Evolutionary conservation across 768 basidiomycete species (phyloP).

Genomic region (Daedaleopsis nitida): DNA sequence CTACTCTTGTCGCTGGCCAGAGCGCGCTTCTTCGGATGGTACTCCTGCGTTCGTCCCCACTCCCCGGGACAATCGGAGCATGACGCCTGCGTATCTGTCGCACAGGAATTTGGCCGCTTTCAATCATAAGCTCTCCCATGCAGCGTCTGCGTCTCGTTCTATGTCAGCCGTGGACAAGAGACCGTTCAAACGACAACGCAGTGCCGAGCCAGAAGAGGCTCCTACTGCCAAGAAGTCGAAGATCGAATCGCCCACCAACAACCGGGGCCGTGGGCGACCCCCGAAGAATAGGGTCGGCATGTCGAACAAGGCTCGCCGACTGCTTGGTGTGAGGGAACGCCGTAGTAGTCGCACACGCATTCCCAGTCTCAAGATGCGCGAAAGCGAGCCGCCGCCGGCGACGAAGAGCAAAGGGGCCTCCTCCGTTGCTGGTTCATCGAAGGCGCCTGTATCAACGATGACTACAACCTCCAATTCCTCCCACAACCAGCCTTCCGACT

Average conservation of each 20-base stretch:
- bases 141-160: conserved; percentile 29
- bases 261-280: conserved; percentile 26
- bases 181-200: conserved; percentile 21
- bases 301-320: conserved; percentile 26
- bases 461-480: conserved; percentile 4
- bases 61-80: conserved; percentile 42
- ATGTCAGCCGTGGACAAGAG: conserved; percentile 15
- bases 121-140: conserved; percentile 56
- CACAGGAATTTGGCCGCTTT: conserved; percentile 51
- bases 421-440: background rate
- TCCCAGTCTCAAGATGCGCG: conserved; percentile 35
- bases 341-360: conserved; percentile 34
- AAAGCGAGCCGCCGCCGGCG: conserved; percentile 28
- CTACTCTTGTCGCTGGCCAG: conserved; percentile 72
- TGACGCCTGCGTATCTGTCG: conserved; percentile 38
- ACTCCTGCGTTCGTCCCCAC: conserved; percentile 43
- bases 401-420: conserved; percentile 12
- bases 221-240: conserved; percentile 53
- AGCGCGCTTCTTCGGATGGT: conserved; percentile 55
- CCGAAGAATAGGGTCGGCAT: conserved; percentile 29
- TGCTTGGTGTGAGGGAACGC: conserved; percentile 26
- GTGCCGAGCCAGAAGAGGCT: conserved; percentile 24
- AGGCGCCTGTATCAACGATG: conserved; percentile 17
- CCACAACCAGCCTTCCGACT: background rate
- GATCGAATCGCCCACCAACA: conserved; percentile 19